Conservation (phyloP, 2,329 filamentous ascomycete genomes). For the Catunica adiposa region DNA sequence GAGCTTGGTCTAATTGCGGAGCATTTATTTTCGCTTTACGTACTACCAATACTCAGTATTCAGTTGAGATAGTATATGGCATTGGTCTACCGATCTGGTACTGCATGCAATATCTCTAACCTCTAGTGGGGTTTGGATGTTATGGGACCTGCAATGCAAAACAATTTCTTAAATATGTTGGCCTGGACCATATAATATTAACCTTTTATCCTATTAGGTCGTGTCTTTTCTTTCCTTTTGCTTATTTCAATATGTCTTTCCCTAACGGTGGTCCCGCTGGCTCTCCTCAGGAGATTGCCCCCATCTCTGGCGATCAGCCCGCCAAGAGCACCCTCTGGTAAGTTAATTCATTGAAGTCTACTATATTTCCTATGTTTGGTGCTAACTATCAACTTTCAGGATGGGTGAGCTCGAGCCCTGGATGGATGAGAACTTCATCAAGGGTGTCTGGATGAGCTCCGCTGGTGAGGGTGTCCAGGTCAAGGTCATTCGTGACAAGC, state of each 20-base stretch:
- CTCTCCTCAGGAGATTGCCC: slow-evolving; percentile 20
- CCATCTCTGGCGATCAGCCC: slow-evolving; percentile 25
- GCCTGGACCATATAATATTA: too few relatives aligned
- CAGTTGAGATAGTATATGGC: too few relatives aligned
- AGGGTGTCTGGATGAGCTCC: slow-evolving; percentile 74
- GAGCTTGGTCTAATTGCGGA: too few relatives aligned
- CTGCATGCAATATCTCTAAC: too few relatives aligned
- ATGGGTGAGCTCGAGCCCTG: slow-evolving; percentile 98
- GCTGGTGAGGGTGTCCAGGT: slow-evolving; percentile 93
- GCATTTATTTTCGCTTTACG: too few relatives aligned
- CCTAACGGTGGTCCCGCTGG: slow-evolving; percentile 14
- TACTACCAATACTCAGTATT: too few relatives aligned
- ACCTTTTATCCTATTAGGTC: not conserved
- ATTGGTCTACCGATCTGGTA: too few relatives aligned
- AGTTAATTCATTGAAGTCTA: slow-evolving; percentile 15
- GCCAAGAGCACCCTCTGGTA: slow-evolving; percentile 45
- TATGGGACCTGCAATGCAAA: too few relatives aligned
- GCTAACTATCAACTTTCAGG: slow-evolving; percentile 35
- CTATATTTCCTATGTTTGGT: not conserved
- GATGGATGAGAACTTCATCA: slow-evolving; percentile 99
- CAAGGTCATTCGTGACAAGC: slow-evolving; percentile 99
- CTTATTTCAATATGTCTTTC: slow-evolving; percentile 15
- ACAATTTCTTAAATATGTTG: too few relatives aligned
- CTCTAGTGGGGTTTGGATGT: too few relatives aligned
- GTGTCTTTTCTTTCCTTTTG: not conserved